Evolutionary conservation across 345 rosid genomes (phyloP).

Genomic region (Excoecaria cochinchinensis): DNA sequence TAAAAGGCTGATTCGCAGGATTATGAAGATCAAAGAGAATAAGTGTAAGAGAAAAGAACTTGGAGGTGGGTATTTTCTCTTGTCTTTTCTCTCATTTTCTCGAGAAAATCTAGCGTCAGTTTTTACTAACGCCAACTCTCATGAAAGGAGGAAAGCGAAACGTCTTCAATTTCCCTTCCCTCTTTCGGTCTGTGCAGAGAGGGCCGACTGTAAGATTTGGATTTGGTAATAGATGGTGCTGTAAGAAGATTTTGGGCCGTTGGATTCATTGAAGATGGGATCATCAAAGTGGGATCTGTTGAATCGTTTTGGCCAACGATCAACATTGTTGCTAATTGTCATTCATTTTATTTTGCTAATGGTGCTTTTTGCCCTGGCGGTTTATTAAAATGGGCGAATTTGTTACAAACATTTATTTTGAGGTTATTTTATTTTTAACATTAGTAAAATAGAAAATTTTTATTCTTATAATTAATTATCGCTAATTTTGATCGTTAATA

Average conservation of each 20-base stretch:
- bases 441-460: no score
- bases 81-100: slow-evolving; percentile 4
- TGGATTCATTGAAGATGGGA: neutral
- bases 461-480: no score
- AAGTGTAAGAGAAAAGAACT: neutral
- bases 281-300: neutral
- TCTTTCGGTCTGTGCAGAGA: neutral
- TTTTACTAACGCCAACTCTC: neutral
- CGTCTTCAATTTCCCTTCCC: neutral
- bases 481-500: no score
- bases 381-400: no score
- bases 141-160: neutral
- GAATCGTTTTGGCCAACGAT: no score
- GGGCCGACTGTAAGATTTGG: neutral
- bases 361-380: no score
- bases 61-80: neutral
- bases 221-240: neutral
- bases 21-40: neutral
- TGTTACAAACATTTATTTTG: no score
- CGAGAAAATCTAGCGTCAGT: slow-evolving; percentile 15
- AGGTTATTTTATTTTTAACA: no score
- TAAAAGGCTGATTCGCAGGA: neutral
- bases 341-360: no score
- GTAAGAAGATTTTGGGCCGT: neutral
- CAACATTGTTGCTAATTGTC: no score